These are phyloP conservation scores for Cornus controversa DNA, from an alignment of 148 eudicot species.

Conservation along the genomic window DNA sequence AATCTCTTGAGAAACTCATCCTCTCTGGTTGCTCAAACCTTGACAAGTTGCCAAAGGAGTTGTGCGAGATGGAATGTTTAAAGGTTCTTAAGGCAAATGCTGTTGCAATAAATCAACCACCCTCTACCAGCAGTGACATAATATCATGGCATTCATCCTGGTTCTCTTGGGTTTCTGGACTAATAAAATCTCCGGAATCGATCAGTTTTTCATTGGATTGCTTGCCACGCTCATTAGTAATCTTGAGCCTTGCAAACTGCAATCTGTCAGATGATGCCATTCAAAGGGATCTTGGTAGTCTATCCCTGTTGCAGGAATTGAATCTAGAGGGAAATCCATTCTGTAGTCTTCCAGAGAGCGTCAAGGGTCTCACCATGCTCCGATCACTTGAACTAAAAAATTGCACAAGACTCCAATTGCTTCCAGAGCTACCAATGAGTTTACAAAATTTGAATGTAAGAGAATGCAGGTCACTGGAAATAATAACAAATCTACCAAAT, in stretches of 20 bases:
- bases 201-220: background rate
- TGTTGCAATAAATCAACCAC: background rate
- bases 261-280: background rate
- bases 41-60: background rate
- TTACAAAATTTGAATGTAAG: background rate
- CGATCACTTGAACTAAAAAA: background rate
- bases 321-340: background rate
- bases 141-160: background rate
- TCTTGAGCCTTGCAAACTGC: background rate
- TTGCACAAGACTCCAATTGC: background rate
- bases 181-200: background rate
- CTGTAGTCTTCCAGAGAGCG: background rate
- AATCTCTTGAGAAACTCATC: background rate
- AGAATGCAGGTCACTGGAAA: background rate
- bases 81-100: slow-evolving; percentile 4
- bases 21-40: slow-evolving; percentile 6
- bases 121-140: background rate
- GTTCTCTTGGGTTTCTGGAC: slow-evolving; percentile 3
- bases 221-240: background rate
- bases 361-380: background rate
- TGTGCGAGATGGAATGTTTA: background rate
- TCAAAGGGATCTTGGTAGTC: background rate
- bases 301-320: background rate
- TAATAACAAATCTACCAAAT: background rate
- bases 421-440: background rate